phyloP scores from a whole-genome alignment of 148 eudicot genomes.

The Spergularia marina region DNA sequence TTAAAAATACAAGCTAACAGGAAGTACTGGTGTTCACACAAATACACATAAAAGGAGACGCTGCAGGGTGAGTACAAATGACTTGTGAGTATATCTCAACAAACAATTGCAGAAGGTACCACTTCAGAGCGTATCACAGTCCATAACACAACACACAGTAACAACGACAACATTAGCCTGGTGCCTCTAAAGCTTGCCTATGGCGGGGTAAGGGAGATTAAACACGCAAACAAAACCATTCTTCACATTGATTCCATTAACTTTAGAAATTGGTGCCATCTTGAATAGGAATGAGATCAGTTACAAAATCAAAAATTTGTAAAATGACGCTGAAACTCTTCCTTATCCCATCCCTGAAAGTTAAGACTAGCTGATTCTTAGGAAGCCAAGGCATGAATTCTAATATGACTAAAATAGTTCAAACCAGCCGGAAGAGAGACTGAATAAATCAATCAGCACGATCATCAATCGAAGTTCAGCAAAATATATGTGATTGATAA shows the following conservation, averaged over 20 bases:
- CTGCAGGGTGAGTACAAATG: not conserved
- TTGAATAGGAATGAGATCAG: not conserved
- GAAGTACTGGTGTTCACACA: not conserved
- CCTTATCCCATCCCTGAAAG: not conserved
- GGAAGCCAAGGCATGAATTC: not conserved
- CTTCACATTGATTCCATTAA: not conserved
- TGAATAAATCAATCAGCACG: not conserved
- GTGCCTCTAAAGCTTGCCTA: too few relatives aligned
- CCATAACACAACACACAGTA: not conserved
- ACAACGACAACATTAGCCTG: not conserved
- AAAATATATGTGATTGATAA: not conserved
- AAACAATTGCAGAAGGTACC: not conserved
- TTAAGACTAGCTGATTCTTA: not conserved
- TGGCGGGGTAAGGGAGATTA: too few relatives aligned
- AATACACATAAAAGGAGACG: not conserved
- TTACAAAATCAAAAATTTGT: not conserved
- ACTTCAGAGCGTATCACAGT: not conserved
- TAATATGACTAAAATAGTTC: not conserved
- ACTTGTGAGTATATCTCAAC: not conserved
- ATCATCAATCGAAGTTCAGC: not conserved
- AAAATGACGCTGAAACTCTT: not conserved
- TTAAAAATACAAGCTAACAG: not conserved
- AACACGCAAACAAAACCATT: not conserved
- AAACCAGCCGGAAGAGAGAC: not conserved
- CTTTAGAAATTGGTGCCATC: not conserved